Evolutionary conservation across 768 basidiomycete genomes (phyloP), one percentile per base, ranked within the genome.

Genomic region (Hygrophorus russula): DNA sequence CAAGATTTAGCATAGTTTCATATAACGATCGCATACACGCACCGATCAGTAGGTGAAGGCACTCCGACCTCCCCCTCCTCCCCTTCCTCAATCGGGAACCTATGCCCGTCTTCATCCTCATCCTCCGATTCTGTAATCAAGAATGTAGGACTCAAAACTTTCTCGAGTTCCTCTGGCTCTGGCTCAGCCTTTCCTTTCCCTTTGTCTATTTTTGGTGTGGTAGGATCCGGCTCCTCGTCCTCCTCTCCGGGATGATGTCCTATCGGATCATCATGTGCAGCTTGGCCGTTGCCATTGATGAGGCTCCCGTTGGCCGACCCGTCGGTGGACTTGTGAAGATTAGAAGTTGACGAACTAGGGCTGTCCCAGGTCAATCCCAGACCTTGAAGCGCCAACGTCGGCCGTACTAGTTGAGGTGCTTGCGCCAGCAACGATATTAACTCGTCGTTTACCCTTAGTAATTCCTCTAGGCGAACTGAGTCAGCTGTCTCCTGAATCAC

Each of bases 151-250:
- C 79, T 76, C 59, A 87, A 62, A 52, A 86, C 75, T 59, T 76
- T 78, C 62, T 85, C 82, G 2, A 64, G 74, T 37, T 76, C 69
- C 60, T 81, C 74, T 1, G 82, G 74, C 53, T 80, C 74, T 0
- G 81, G 75, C 52, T 78, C 69, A 19, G 83, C 84, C 40, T 73
- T 73, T 15, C 70, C 77, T 60, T 89, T 89, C 44, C 86, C 87
- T 57, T 89, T 90, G 59, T 89, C 83, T 12, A 81, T 55, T 38
- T 70, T 70, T 0, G 83, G 82, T 14, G 81, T 83, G 33, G 70
- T 64, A 11, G 68, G 73, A 15, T 60, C n/a, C n/a, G n/a, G 68
- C 1, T 57, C 56, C 7, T 49, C 53, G 2, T 53, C 56, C 29
- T 51, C 45, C 18, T 46, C 50, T 29, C 43, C 51, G n/a, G 35